Evolutionary conservation across 495 filamentous ascomycete genomes (phyloP), one percentile per base, ranked within the genome.

Genomic region (Cetradonia linearis): DNA sequence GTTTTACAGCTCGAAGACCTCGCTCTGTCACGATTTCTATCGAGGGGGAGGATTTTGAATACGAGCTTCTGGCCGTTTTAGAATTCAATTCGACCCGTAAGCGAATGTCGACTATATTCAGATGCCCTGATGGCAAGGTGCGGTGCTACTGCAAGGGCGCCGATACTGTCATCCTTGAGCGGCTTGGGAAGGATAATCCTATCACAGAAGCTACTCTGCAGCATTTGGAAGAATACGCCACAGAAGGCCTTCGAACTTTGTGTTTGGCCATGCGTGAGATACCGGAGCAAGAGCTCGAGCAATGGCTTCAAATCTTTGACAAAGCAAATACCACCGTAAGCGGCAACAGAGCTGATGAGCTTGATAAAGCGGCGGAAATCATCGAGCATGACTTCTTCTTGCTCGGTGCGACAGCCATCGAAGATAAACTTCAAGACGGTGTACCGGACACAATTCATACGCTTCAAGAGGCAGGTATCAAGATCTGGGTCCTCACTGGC

Each of bases 71-170:
- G 54, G 91, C 92, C 18, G 91, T 99, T 33, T 95, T 91, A 70
- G 94, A 99, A 72, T 99, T 99, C 78, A 97, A 99, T 73, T 97
- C 93, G 3, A 95, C 94, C 23, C 77, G 94, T 55, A 99, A 99
- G 73, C 79, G 94, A 53, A 99, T 99, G 94, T 96, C 93, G 5
- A 88, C 91, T 9, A 92, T 99, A 63, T 94, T 91, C 76, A 83
- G 93, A 30, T 96, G 93, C 67, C 94, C 94, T 1, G 94, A 99
- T 74, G 94, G 93, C 56, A 95, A 91, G 73, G 83, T 99, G 55
- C 79, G 92, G 40, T 83, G 87, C 63, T 99, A 95, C 69, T 91
- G 86, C 73, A 99, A 99, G 72, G 94, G 94, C 65, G 94, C 94
- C 46, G 94, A 99, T 70, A 99, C 94, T 2, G 94, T 99, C 50